Evolutionary conservation across 2,329 filamentous ascomycete genomes (phyloP), one percentile per base, ranked within the genome.

Genomic region (Xylariomycetidae sp.): DNA sequence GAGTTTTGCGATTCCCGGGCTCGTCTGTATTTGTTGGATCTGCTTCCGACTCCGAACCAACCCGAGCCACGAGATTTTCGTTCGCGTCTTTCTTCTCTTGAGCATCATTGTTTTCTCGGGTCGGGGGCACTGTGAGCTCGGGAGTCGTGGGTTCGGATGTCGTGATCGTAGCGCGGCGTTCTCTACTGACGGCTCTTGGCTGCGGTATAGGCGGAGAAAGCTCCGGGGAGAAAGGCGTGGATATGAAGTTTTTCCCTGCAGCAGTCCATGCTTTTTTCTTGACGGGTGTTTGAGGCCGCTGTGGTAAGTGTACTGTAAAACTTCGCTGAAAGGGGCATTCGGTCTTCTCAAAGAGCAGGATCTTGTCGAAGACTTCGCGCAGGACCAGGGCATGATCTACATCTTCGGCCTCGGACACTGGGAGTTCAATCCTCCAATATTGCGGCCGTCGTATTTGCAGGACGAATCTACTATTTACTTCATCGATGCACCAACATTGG

Each of bases 401-500:
- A 42, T 90, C 82, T 15, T 82, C 77, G 3, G 73, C 64, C 1
- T 75, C 75, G 22, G 69, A 69, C 12, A 78, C 72, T 0, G 88
- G 85, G 5, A 96, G 64, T 54, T 96, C 89, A 50, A 96, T 92
- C 44, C 89, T 80, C 73, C 92, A 95, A 58, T 92, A 96, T 27
- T 84, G 82, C 18, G 89, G 82, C 27, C 82, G 77, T 15, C 88
- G 74, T 44, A 94, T 87, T 45, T 89, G 84, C 38, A 96, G 65
- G n/a, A 94, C 84, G 48, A 94, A 95, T 48, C 82, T 75, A 58
- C 69, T 88, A 25, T 83, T 83, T 36, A 81, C 74, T 37, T 87
- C 84, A 57, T 94, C 86, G 19, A 96, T 84, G 57, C 85, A 94
- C 89, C 89, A 96, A 55, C 85, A 94, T 60, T 95, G 88, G 38